Evolutionary conservation across 352 stramenopile species (phyloP).

Genomic region (Globisporangium megalacanthum): DNA sequence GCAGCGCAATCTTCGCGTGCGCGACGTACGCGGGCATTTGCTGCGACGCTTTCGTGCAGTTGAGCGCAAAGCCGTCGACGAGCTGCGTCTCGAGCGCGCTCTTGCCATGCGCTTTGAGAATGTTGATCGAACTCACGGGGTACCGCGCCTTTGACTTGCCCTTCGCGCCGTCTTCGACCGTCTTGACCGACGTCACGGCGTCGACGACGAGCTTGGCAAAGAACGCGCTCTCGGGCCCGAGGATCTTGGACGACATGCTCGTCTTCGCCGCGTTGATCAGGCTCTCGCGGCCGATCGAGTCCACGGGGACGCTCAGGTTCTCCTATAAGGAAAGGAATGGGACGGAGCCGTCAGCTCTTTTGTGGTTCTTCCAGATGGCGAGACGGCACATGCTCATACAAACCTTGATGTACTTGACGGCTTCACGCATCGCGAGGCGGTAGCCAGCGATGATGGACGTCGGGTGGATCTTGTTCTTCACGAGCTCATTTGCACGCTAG

Average conservation of each 20-base stretch:
- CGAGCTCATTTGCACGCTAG: slow-evolving; percentile 94
- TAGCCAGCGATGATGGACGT: slow-evolving; percentile 99
- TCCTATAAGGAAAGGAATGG: slow-evolving; percentile 25
- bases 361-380: too few relatives aligned
- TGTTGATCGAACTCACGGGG: slow-evolving; percentile 97
- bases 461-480: slow-evolving; percentile 98
- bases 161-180: slow-evolving; percentile 82
- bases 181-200: slow-evolving; percentile 95
- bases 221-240: slow-evolving; percentile 96
- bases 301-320: slow-evolving; percentile 95
- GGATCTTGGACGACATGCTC: slow-evolving; percentile 99
- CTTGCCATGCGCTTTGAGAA: slow-evolving; percentile 96
- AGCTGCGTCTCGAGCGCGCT: slow-evolving; percentile 87
- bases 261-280: slow-evolving; percentile 98
- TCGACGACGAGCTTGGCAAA: slow-evolving; percentile 98
- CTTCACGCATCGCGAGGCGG: slow-evolving; percentile 97
- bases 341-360: too few relatives aligned
- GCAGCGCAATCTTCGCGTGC: slow-evolving; percentile 93
- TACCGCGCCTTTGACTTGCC: slow-evolving; percentile 90
- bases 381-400: neutral
- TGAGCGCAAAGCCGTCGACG: slow-evolving; percentile 96
- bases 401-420: slow-evolving; percentile 97
- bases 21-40: slow-evolving; percentile 97
- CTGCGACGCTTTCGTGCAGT: slow-evolving; percentile 96
- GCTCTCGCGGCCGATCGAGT: slow-evolving; percentile 91